Evolutionary conservation across 2,329 filamentous ascomycete species (phyloP), one percentile per base, ranked within the genome.

Genomic region (Monosporascus sp.): DNA sequence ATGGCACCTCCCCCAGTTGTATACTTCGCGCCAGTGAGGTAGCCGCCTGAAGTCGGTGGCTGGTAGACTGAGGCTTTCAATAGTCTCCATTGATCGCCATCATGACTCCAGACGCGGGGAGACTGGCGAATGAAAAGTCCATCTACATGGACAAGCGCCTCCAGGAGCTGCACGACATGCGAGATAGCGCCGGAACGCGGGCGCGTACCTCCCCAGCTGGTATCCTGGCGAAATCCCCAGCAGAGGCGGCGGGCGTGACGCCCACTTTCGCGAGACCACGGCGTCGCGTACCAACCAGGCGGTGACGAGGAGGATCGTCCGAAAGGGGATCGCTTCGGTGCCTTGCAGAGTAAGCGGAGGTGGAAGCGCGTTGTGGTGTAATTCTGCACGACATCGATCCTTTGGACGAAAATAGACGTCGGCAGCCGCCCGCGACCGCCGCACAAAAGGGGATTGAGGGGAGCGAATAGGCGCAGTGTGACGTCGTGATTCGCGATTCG

Each of bases 161-260:
- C 40, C 3, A 40, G 37, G 40, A 20, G 8, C 40, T 43, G 20
- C 40, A 20, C 24, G 24, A 27, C 22, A 31, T 46, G 38, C 38
- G 38, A n/a, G 7, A 41, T 41, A n/a, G 19, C 19, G 17, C 17
- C 5, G 17, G 38, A 20, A 5, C 19, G 17, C 38, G 7, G 38
- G 17, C 38, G 38, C 38, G 17, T 41, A 14, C 17, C 38, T n/a
- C 6, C 38, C 17, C 38, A 19, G 19, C 17, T 34, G 31, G 11
- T 14, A 34, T 14, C 11, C 31, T 34, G 31, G 31, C 27, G 27
- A 27, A 27, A 27, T 27, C 8, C 27, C 27, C 8, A 27, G 27
- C 27, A 27, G 27, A 27, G 43, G 22, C 43, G 43, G 59, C 55
- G 52, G 52, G 62, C 61, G 64, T 64, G 57, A 59, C 64, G 64